A percentile compares a stretch with the other conserved stretches of the same genome.
Conservation (phyloP, 2,329 filamentous ascomycete species). For the Calonectria pseudoturangicola region DNA sequence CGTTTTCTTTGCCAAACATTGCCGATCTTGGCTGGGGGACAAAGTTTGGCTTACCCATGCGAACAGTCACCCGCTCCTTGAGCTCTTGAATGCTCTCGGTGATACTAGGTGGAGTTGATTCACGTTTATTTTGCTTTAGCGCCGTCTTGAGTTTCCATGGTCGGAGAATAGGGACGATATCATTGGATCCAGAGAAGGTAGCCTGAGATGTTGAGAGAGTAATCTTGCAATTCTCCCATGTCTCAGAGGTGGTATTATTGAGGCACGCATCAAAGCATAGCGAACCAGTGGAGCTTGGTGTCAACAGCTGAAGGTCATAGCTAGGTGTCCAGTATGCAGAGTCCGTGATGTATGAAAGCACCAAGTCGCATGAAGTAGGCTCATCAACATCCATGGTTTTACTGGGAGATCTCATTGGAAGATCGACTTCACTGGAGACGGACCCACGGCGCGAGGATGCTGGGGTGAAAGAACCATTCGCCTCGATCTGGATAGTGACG, state of each 20-base stretch:
- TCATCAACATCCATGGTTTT: slow-evolving; percentile 47
- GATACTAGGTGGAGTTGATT: slow-evolving; percentile 46
- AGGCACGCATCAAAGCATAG: slow-evolving; percentile 79
- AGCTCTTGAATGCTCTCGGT: slow-evolving; percentile 64
- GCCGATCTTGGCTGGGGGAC: slow-evolving; percentile 7
- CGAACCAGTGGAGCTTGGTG: slow-evolving; percentile 69
- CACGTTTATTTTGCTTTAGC: slow-evolving; percentile 50
- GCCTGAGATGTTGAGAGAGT: slow-evolving; percentile 79
- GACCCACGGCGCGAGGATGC: slow-evolving; percentile 70
- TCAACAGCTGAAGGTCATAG: slow-evolving; percentile 78
- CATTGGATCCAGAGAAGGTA: slow-evolving; percentile 72
- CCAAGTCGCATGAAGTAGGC: slow-evolving; percentile 64
- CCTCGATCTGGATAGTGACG: slow-evolving; percentile 71
- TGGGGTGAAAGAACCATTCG: slow-evolving; percentile 62
- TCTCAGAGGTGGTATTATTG: slow-evolving; percentile 77
- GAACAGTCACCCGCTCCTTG: slow-evolving; percentile 56
- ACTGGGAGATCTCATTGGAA: slow-evolving; percentile 64
- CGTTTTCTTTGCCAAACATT: slow-evolving; percentile 63
- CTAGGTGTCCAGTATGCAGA: slow-evolving; percentile 76
- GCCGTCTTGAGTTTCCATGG: slow-evolving; percentile 75
- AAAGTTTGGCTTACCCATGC: slow-evolving; percentile 50
- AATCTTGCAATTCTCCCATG: slow-evolving; percentile 76
- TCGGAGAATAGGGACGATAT: slow-evolving; percentile 71
- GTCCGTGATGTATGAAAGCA: slow-evolving; percentile 76
- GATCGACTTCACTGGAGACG: slow-evolving; percentile 71